These are phyloP conservation scores for Pyricularia pennisetigena DNA, from an alignment of 2,329 filamentous ascomycete genomes.

Conservation along the genomic window DNA sequence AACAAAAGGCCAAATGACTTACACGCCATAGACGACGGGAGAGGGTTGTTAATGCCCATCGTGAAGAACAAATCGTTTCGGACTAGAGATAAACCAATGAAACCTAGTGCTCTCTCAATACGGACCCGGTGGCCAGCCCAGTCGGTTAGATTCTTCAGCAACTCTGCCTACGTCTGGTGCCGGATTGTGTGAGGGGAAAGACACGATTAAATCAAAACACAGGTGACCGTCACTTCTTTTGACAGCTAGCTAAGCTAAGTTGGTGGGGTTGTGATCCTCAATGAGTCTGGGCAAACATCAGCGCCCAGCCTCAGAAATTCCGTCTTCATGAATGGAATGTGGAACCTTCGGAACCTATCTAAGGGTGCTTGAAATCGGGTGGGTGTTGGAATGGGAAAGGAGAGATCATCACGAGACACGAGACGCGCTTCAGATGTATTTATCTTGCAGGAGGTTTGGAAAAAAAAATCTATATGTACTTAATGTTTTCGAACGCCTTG, in stretches of 20 bases:
- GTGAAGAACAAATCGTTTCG: not conserved
- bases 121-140: not conserved
- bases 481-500: too few species aligned
- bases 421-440: not conserved
- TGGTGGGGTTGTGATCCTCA: constrained; percentile 4
- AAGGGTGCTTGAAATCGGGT: not conserved
- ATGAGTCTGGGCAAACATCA: not conserved
- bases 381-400: not conserved
- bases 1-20: constrained; percentile 27
- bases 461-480: too few species aligned
- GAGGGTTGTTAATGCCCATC: constrained; percentile 58
- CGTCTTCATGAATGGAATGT: not conserved
- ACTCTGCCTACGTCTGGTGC: not conserved
- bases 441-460: too few species aligned
- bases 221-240: not conserved
- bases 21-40: constrained; percentile 60
- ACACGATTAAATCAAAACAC: not conserved
- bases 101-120: too few species aligned
- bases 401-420: not conserved
- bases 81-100: not conserved
- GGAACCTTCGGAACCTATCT: not conserved
- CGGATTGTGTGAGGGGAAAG: not conserved
- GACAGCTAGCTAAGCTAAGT: not conserved
- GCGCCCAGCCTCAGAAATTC: not conserved
- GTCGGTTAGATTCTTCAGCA: not conserved